Conservation (phyloP, 257 asterid species). For the Solanum acaule region DNA sequence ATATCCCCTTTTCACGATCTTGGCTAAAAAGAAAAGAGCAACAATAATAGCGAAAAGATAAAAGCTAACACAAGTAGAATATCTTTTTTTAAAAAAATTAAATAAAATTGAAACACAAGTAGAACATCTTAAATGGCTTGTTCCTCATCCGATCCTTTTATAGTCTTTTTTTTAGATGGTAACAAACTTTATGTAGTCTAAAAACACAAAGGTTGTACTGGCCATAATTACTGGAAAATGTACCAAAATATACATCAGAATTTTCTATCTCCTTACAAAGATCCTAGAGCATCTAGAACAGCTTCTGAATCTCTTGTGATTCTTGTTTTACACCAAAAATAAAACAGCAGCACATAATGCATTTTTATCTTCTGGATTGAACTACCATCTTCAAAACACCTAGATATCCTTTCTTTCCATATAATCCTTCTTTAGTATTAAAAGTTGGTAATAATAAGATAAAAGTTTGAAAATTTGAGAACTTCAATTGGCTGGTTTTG, state of each 20-base stretch:
- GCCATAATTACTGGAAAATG: background rate
- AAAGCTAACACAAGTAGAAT: background rate
- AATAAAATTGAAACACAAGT: background rate
- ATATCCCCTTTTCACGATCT: background rate
- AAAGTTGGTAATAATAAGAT: background rate
- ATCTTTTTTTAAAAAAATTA: background rate
- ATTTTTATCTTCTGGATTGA: background rate
- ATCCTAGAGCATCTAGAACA: background rate
- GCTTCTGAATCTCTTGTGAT: background rate
- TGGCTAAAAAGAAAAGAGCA: background rate
- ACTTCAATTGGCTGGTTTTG: background rate
- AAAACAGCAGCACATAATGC: background rate
- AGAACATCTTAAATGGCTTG: background rate
- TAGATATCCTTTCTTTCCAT: background rate
- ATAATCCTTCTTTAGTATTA: background rate
- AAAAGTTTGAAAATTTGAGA: background rate
- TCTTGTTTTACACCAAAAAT: background rate
- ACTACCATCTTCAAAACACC: background rate
- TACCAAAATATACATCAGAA: background rate
- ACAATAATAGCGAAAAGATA: background rate
- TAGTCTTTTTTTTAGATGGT: background rate
- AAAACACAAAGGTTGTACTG: background rate
- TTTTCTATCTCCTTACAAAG: background rate
- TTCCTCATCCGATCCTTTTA: background rate
- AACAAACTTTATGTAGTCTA: background rate